phyloP scores from a whole-genome alignment of 1,139 yeast genomes.

The Cylindricascospora bacillispora region DNA sequence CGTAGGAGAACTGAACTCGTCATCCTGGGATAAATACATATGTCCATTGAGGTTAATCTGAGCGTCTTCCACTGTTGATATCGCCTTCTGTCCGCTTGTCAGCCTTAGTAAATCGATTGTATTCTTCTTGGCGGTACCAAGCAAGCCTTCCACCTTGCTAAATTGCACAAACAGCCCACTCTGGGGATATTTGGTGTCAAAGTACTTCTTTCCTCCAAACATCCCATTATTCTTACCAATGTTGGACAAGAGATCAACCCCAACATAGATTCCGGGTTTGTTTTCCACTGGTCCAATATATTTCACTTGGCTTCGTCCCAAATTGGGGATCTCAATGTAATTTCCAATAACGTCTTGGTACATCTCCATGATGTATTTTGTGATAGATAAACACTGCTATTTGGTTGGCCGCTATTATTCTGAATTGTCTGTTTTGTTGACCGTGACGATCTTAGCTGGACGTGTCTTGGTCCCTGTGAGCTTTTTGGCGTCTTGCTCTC shows the following conservation, averaged over 20 bases:
- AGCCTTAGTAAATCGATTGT: neutral
- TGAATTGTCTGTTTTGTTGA: too few relatives aligned
- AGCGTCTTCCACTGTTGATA: too few relatives aligned
- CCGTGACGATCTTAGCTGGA: too few relatives aligned
- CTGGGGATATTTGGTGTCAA: slow-evolving; percentile 45
- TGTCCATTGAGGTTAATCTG: too few relatives aligned
- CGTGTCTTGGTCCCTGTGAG: too few relatives aligned
- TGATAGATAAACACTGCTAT: too few relatives aligned
- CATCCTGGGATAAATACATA: too few relatives aligned
- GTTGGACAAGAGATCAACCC: slow-evolving; percentile 61
- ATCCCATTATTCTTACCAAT: slow-evolving; percentile 76
- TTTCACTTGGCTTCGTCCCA: slow-evolving; percentile 45
- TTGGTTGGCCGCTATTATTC: too few relatives aligned
- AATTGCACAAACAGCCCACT: slow-evolving; percentile 69
- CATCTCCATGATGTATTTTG: slow-evolving; percentile 13
- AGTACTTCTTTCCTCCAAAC: slow-evolving; percentile 49
- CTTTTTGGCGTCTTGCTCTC: too few relatives aligned
- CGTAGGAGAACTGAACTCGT: slow-evolving; percentile 16
- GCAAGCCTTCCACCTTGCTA: slow-evolving; percentile 37
- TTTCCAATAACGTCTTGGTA: slow-evolving; percentile 21
- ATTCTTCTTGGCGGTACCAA: slow-evolving; percentile 9
- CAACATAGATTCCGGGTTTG: slow-evolving; percentile 74
- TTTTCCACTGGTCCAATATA: slow-evolving; percentile 67
- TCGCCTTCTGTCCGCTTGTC: neutral
- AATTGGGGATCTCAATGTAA: slow-evolving; percentile 25